These are phyloP conservation scores for Eucalyptus cladocalyx DNA, from an alignment of 345 rosid genomes.

Conservation along the genomic window DNA sequence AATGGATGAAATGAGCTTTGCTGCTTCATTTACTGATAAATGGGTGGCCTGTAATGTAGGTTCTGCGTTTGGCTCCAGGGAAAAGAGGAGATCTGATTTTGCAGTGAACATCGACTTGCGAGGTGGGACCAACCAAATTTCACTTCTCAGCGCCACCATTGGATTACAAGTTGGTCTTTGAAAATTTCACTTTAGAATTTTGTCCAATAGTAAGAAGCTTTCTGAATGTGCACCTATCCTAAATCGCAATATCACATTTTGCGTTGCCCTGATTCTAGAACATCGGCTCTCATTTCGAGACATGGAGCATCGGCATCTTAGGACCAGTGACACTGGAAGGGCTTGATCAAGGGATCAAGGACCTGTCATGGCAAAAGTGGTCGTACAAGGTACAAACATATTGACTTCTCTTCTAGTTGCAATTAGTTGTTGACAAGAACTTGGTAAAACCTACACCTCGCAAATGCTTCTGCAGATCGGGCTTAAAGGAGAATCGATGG, in stretches of 20 bases:
- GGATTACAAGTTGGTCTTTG: constrained; percentile 13
- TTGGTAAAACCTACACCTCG: not conserved
- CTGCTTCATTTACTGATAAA: not conserved
- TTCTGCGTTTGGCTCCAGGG: constrained; percentile 48
- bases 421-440: not conserved
- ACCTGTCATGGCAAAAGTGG: constrained; percentile 78
- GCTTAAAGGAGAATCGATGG: constrained; percentile 61
- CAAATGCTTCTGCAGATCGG: constrained; percentile 37
- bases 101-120: not conserved
- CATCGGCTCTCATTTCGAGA: constrained; percentile 62
- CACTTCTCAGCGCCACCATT: constrained; percentile 23
- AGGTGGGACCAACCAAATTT: constrained; percentile 16
- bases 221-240: not conserved
- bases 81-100: constrained; percentile 13
- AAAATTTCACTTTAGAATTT: not conserved
- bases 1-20: not conserved
- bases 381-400: constrained; percentile 47
- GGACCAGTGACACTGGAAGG: constrained; percentile 65
- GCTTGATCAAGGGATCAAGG: constrained; percentile 47
- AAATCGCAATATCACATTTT: not conserved
- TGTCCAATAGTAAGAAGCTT: not conserved
- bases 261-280: constrained; percentile 23
- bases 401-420: not conserved
- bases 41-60: constrained; percentile 19
- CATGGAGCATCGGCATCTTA: constrained; percentile 50